Base-by-base conservation (phyloP, 2,329 filamentous ascomycete genomes). In the Pseudovirgaria hyperparasitica region DNA sequence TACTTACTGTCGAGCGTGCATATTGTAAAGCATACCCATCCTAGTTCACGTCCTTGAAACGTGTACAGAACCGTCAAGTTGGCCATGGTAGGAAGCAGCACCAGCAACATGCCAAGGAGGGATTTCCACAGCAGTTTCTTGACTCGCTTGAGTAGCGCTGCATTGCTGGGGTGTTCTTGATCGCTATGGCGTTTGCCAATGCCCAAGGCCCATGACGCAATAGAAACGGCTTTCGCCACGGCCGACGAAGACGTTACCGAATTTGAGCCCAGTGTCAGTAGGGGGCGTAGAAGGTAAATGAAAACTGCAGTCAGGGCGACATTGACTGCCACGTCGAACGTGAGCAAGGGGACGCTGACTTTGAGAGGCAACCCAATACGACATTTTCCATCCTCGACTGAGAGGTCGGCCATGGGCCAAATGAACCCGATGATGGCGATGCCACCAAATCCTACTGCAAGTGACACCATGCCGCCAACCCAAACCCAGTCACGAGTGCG, bases 1-100 rank as follows among this genome's bases (percentile, higher is more conserved):
- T 16, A 35, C 48, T 20, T 39, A 59, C 57, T 45, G 30, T 61
- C 57, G 8, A 55, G 34, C 2, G 45, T 52, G 37, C 58, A 62
- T 2, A 54, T 37, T 0, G 43, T 49, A 26, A 57, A 45, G 30
- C 57, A 60, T 4, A 60, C 31, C 54, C 55, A 60, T 0, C 48
- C 52, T 11, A 50, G 37, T 30, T 60, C 55, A 7, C 43, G 36
- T 2, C 52, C 54, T 5, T 39, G 23, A 10, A 49, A 35, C 12
- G 33, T 29, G 13, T 39, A 50, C 9, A 59, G 28, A 8, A 52
- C 30, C 1, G 35, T 38, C 1, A 60, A 26, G 26, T 60, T 62
- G 9, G 40, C 45, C 3, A 54, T 39, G 3, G 55, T 60, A 5
- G 55, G 52, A 1, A 57, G 12, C 26, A 59, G 37, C 9, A 60